Evolutionary conservation across 805 yeast species (phyloP), one percentile per base, ranked within the genome.

Genomic region (Nakazawaea siamensis): DNA sequence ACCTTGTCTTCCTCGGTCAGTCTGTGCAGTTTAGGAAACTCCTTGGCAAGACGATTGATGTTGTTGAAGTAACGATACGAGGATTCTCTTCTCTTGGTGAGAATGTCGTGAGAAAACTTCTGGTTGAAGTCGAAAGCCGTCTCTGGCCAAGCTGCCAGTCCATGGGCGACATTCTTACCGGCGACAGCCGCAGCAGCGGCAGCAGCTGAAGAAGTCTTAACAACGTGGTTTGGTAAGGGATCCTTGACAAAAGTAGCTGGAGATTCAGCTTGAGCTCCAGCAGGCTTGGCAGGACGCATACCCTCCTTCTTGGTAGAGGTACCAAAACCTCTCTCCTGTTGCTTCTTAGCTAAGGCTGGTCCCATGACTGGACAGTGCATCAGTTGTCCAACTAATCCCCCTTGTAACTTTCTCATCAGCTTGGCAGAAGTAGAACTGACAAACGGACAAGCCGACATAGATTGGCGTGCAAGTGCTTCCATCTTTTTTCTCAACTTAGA

Each of bases 11-110:
- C 65, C 51, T 80, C 85, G 24, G 53, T 42, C 39, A 78, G 70
- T 45, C 92, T 74, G 54, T 92, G 98, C 24, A 98, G 98, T 50
- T 66, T 66, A 29, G 99, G 99, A 54, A 86, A 92, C 55, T 90
- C 95, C 41, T 76, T 68, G 31, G 97, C 97, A 48, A 92, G 69
- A 48, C 99, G 79, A 68, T 92, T 92, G 66, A 92, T 87, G 68
- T 92, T 92, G 73, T 92, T 92, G 72, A 92, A 92, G 59, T 73
- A 90, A 50, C 99, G 80, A 62, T 92, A 92, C 16, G 97, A 86
- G 58, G 83, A 85, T 66, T 92, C 98, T 33, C 63, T 47, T 55
- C 94, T 76, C 64, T 92, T 92, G 52, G 71, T 72, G 39, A 65
- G 56, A 41, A 92, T 64, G 49, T 87, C 92, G 31, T 58, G 55